These are phyloP conservation scores for Vachellia pachyceras DNA, from an alignment of 306 rosid species.

Conservation along the genomic window DNA sequence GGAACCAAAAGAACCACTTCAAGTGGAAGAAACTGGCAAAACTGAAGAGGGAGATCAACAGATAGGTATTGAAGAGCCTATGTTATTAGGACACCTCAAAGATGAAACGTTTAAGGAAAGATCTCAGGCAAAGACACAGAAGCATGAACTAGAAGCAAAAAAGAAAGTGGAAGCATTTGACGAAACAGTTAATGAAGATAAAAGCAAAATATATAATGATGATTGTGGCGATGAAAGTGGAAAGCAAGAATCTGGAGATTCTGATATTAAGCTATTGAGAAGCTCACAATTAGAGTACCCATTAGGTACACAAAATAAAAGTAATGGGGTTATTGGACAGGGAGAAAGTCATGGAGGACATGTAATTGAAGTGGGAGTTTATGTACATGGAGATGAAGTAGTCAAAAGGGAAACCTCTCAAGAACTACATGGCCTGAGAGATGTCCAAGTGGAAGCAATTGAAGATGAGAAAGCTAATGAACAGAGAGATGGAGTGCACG, in stretches of 20 bases:
- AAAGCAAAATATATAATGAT: background rate
- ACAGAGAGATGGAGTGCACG: background rate
- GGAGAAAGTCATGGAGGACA: constrained; percentile 21
- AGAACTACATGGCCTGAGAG: constrained; percentile 8
- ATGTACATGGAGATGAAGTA: background rate
- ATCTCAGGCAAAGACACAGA: constrained; percentile 1
- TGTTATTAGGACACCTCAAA: background rate
- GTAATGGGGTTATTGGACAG: background rate
- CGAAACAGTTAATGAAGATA: constrained; percentile 5
- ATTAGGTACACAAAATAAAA: background rate
- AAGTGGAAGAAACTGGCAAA: constrained; percentile 16
- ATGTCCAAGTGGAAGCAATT: constrained; percentile 32
- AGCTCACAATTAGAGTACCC: constrained; percentile 13
- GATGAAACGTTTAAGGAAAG: constrained; percentile 21
- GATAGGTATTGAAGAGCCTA: constrained; percentile 12
- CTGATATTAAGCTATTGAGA: constrained; percentile 23
- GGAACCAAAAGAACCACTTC: background rate
- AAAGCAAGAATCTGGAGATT: constrained; percentile 14
- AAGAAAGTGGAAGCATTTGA: constrained; percentile 13
- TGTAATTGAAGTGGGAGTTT: background rate
- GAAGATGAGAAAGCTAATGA: background rate
- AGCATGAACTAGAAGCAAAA: background rate
- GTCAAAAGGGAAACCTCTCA: too few relatives aligned
- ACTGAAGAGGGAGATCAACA: background rate
- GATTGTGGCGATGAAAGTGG: constrained; percentile 5